These are phyloP conservation scores for Nannizziopsis arthrosporioides DNA, from an alignment of 2,329 filamentous ascomycete genomes.

Conservation along the genomic window DNA sequence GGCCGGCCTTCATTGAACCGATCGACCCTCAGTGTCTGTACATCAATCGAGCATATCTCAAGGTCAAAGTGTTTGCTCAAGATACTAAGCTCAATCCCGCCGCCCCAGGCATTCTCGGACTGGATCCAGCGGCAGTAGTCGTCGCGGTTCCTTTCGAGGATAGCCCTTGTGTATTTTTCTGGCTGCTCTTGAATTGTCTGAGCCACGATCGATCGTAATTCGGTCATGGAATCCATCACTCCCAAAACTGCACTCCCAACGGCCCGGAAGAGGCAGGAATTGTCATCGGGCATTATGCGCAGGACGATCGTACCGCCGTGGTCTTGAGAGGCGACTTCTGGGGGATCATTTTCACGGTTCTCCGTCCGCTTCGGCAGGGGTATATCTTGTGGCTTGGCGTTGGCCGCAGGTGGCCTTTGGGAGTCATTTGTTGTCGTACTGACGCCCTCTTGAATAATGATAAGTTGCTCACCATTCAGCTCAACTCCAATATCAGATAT, in stretches of 20 bases:
- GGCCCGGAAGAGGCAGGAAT: conserved; percentile 86
- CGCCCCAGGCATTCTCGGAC: conserved; percentile 73
- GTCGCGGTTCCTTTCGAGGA: conserved; percentile 60
- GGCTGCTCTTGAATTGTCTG: conserved; percentile 64
- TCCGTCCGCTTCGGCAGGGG: conserved; percentile 25
- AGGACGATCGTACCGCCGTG: conserved; percentile 54
- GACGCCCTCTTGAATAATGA: conserved; percentile 43
- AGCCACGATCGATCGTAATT: conserved; percentile 66
- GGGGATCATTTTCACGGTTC: conserved; percentile 44
- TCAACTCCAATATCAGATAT: conserved; percentile 49
- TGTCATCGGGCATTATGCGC: conserved; percentile 93
- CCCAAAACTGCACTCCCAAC: conserved; percentile 69
- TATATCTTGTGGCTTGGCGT: conserved; percentile 11
- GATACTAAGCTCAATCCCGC: conserved; percentile 79
- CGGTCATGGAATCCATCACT: conserved; percentile 54
- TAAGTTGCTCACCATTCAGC: conserved; percentile 57
- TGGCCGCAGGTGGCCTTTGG: background rate
- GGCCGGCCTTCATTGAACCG: conserved; percentile 64
- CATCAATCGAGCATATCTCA: conserved; percentile 76
- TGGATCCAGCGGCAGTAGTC: conserved; percentile 76
- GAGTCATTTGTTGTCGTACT: conserved; percentile 12
- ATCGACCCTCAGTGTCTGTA: conserved; percentile 56
- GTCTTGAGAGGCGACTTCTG: conserved; percentile 47
- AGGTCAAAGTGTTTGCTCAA: conserved; percentile 73
- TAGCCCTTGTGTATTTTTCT: conserved; percentile 59